Evolutionary conservation across 345 rosid species (phyloP), one percentile per base, ranked within the genome.

Genomic region (Eucalyptus erythrocorys): DNA sequence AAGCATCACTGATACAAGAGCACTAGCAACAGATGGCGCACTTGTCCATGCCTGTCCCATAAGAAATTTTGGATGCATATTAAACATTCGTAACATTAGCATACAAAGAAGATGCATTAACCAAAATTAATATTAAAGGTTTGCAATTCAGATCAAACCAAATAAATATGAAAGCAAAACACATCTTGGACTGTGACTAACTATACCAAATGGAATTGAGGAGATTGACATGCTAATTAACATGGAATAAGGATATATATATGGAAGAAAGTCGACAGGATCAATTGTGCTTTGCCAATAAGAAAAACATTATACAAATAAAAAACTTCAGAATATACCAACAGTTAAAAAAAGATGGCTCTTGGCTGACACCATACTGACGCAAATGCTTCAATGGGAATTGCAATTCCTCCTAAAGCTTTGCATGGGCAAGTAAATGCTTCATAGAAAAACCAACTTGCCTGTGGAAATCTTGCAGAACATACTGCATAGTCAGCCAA

Each of bases 401-500:
- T 61, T 12, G 68, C 68, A 61, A 61, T 61, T 61, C 68, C 32
- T 61, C 16, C 68, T 61, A 61, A 61, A 27, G 32, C 66, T 27
- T 59, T 26, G 68, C 32, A 27, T 50, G 27, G 49, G 57, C 17
- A 86, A 59, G 87, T 87, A 59, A 91, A 61, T 81, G 24, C 80
- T 51, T 37, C 66, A 85, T 86, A 55, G n/a, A 85, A 87, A 51
- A 66, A 71, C 87, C 68, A 89, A 86, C 93, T 93, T 93, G 86
- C 98, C 96, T 94, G 94, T 76, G 98, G 98, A 91, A 97, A 95
- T 89, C 93, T 95, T 40, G 93, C 93, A 4, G 98, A 92, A 94
- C 99, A 97, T 89, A 96, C 95, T 84, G 90, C 94, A 88, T 96
- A 97, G 89, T 89, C 94, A 3, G 99, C 94, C 86, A 95, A 89